A percentile compares a stretch with the other conserved stretches of the same genome.
Evolutionary conservation across 805 yeast genomes (phyloP).

Genomic region (Cyberlindnera euphorbiae): DNA sequence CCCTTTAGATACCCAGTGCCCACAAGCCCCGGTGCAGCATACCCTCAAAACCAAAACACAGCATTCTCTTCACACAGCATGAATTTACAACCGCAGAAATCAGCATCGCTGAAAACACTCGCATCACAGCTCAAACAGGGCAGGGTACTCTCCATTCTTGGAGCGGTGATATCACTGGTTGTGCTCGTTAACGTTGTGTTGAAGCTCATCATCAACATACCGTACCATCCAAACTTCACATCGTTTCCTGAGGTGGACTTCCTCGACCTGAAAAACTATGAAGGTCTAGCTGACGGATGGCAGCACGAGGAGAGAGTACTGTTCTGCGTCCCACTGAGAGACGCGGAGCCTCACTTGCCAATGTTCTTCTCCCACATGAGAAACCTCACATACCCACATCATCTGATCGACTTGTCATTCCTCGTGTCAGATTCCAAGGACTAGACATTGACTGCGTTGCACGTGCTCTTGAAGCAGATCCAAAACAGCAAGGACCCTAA

Average conservation of each 20-base stretch:
- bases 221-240: constrained; percentile 33
- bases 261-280: constrained; percentile 67
- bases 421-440: constrained; percentile 88
- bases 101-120: too few species aligned
- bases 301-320: constrained; percentile 73
- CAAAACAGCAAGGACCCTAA: constrained; percentile 61
- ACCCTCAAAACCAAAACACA: too few species aligned
- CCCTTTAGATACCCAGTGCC: too few species aligned
- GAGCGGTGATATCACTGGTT: constrained; percentile 12
- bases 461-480: constrained; percentile 50
- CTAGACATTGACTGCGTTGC: constrained; percentile 72
- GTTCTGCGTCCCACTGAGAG: constrained; percentile 88
- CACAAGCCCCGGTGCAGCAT: too few species aligned
- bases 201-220: constrained; percentile 7
- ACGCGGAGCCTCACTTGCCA: constrained; percentile 85
- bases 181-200: constrained; percentile 14
- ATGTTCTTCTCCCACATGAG: constrained; percentile 84
- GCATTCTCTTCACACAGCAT: too few species aligned
- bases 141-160: constrained; percentile 10
- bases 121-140: too few species aligned
- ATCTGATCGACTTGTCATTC: constrained; percentile 77
- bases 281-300: constrained; percentile 80
- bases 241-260: constrained; percentile 46
- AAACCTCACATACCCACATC: constrained; percentile 82
- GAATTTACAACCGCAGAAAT: too few species aligned